These are phyloP conservation scores for Solanum dulcamara DNA, from an alignment of 257 asterid species.

Conservation along the genomic window DNA sequence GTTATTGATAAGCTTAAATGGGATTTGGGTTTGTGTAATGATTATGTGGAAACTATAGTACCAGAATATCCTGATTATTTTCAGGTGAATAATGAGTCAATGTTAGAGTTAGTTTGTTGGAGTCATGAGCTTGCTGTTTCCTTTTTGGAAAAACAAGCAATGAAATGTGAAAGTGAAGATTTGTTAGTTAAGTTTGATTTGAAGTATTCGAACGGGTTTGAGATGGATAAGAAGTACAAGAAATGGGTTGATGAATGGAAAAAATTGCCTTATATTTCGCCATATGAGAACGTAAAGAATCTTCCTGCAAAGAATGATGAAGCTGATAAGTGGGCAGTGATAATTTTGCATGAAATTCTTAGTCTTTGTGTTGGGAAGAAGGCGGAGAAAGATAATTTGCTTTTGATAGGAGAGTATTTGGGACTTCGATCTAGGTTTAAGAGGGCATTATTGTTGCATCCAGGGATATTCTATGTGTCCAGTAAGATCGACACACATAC, in stretches of 20 bases:
- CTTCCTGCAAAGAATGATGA: conserved; percentile 43
- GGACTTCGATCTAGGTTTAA: conserved; percentile 84
- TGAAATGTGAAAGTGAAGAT: neutral
- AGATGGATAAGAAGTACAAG: conserved; percentile 77
- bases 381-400: conserved; percentile 65
- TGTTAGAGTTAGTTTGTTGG: conserved; percentile 86
- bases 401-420: conserved; percentile 61
- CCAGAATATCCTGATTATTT: conserved; percentile 93
- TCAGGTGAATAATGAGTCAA: conserved; percentile 28
- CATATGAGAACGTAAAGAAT: conserved; percentile 56
- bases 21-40: conserved; percentile 79
- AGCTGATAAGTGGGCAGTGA: conserved; percentile 75
- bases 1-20: conserved; percentile 53
- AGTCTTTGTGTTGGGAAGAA: conserved; percentile 70
- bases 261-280: conserved; percentile 73
- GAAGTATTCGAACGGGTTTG: conserved; percentile 51
- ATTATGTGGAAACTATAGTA: conserved; percentile 32
- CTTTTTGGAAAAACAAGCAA: conserved; percentile 34
- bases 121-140: conserved; percentile 66
- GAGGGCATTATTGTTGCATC: conserved; percentile 65
- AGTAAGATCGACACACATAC: conserved; percentile 60
- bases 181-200: conserved; percentile 19
- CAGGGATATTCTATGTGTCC: conserved; percentile 78
- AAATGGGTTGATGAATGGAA: conserved; percentile 92
- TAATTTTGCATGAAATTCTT: conserved; percentile 69